Base-by-base conservation (phyloP, 2,329 filamentous ascomycete species). In the Ceratocystiopsis sp. region DNA sequence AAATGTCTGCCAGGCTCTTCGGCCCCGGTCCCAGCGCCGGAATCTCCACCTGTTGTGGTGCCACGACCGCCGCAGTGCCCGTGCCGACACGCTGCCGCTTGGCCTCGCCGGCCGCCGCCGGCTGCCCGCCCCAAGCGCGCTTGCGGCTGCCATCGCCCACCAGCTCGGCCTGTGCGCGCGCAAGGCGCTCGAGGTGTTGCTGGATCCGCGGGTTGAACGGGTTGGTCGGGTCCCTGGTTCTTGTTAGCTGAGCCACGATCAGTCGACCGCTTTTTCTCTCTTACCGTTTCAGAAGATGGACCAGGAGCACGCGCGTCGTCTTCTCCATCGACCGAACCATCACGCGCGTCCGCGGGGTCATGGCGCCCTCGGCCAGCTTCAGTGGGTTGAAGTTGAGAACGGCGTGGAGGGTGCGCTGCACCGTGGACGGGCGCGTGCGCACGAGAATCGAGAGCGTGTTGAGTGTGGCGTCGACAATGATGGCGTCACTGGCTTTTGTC, bases 281-380 rank as follows among this genome's bases (percentile, higher is more conserved):
- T 48, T 67, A 84, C 80, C 77, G 73, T 63, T 89, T 89, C 51
- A 81, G 68, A 42, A 94, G 66, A 60, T 95, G 87, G 42, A 87
- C 72, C 35, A 96, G 68, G 39, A 98, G 65, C 51, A 86, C 77
- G 53, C 86, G 75, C 3, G 83, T 83, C 19, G 91, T 98, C 57
- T 93, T 85, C 59, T 95, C 89, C 77, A 98, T 91, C 6, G 89
- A 96, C 60, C 80, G 85, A 48, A 93, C 72, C 53, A 89, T 75
- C 46, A 98, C 80, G 52, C 81, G 85, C 41, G 75, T 73, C 55
- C 78, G 84, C 3, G 84, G 73, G 1, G 82, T 89, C 66, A 93
- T 73, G 4, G 81, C 78, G n/a, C 37, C 16, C 2, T 76, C 75
- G 45, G 82, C 84, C 50, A 84, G 73, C 59, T 82, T 85, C 38